Evolutionary conservation across 805 yeast species (phyloP), one percentile per base, ranked within the genome.

Genomic region (Schizosaccharomyces osmophilus): DNA sequence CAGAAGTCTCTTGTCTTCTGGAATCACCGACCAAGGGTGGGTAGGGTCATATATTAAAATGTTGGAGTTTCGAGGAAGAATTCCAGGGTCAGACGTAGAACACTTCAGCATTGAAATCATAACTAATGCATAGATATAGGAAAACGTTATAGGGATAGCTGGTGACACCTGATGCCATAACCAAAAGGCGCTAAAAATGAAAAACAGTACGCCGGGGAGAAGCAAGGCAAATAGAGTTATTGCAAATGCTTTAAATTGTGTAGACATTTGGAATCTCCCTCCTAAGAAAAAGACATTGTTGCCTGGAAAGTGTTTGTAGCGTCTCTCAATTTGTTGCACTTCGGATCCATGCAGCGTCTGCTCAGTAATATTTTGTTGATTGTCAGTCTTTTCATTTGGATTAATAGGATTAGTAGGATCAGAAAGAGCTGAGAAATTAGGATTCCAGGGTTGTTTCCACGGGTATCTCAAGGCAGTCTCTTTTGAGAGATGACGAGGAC

Each of bases 31-130:
- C 57, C 57, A 51, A 17, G 60, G 48, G 5, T 57, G 48, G 1
- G 42, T 17, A 36, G 60, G 60, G 17, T 57, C 45, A 19, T 41
- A 41, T 3, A 19, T 41, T 22, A 57, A 31, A 31, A 36, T n/a
- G 36, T 57, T 17, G 19, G 48, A 6, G 19, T 57, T 57, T 41
- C 60, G 42, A 13, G 60, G 60, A 36, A 57, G 24, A n/a, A 59
- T 45, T 15, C 61, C 61, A 42, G 61, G 61, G 19, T 59, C 61
- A 43, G 61, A 19, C 13, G 41, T 29, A 2, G 51, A 41, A 9
- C 51, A 24, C 36, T 59, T 59, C 11, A 24, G 15, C 43, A 59
- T 39, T 8, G 54, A 29, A 13, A 42, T 4, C n/a, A 59, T 9
- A 8, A 19, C 48, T 3, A 59, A 24, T 5, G 55, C 36, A 11